These are phyloP conservation scores for Xylaria polymorpha DNA, from an alignment of 2,329 filamentous ascomycete genomes.

Conservation along the genomic window DNA sequence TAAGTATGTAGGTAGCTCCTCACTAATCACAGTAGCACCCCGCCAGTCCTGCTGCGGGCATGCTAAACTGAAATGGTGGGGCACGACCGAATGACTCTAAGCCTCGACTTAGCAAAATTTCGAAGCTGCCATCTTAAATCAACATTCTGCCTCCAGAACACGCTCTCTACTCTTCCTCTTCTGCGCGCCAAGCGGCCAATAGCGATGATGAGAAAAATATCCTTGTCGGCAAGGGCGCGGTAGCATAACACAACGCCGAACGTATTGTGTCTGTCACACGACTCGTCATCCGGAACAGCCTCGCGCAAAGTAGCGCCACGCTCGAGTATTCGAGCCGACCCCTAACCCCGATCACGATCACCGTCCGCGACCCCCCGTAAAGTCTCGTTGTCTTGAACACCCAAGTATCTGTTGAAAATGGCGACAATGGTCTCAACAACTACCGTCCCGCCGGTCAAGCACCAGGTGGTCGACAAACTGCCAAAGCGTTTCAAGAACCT, in stretches of 20 bases:
- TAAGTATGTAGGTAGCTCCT: no score
- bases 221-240: constrained; percentile 28
- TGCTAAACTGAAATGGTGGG: constrained; percentile 44
- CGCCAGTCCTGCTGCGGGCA: constrained; percentile 11
- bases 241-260: constrained; percentile 29
- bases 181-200: constrained; percentile 20
- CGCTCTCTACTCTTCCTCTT: neutral
- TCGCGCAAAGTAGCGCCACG: constrained; percentile 15
- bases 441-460: constrained; percentile 68
- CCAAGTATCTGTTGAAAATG: constrained; percentile 37
- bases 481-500: constrained; percentile 93
- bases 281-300: constrained; percentile 6
- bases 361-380: neutral
- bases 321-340: neutral
- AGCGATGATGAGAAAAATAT: constrained; percentile 35
- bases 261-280: constrained; percentile 17
- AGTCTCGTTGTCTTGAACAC: neutral
- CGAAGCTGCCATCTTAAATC: neutral
- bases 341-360: neutral
- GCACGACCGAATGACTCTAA: constrained; percentile 48
- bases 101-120: constrained; percentile 29
- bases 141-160: neutral
- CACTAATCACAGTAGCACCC: constrained; percentile 10
- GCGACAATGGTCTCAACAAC: constrained; percentile 45
- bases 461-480: constrained; percentile 87